Evolutionary conservation across 176 grass and related monocot genomes (phyloP), one percentile per base, ranked within the genome.

Genomic region (Phragmites australis): DNA sequence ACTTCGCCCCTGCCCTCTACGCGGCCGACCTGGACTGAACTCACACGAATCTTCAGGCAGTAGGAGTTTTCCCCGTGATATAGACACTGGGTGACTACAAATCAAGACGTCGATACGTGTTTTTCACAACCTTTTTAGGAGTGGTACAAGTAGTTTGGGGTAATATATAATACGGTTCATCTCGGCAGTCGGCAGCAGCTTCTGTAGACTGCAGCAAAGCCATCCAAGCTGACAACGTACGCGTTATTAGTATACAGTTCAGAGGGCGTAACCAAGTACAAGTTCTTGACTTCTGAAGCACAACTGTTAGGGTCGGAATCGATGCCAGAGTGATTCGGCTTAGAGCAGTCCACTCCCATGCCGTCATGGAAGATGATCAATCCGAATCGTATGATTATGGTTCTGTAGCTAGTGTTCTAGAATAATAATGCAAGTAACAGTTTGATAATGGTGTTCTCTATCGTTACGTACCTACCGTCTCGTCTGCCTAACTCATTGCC

Each of bases 401-500:
- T 18, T 21, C 43, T 22, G 59, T 49, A 18, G 46, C 8, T 15
- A 21, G 9, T 17, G 31, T 8, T 18, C 46, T 8, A 8, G 47
- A 53, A 37, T 74, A 9, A 74, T 17, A 74, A 42, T 26, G 51
- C 51, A 41, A 42, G 32, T 25, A n/a, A 23, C 31, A 39, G 70
- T 14, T 34, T 42, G 21, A 41, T 67, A 1, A 63, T 23, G 3
- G 26, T 26, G 4, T 69, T 69, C 58, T 81, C 64, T 70, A 31
- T 56, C 40, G 63, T 80, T 68, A 31, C n/a, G 23, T 13, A 57
- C 78, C 50, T 57, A 57, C 51, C 19, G 65, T 46, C 37, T 26
- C 50, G 32, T 42, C 25, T n/a, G 46, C 62, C 63, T 53, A 69
- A 69, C 48, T 56, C 50, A 2, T n/a, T 26, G 51, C 21, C 34